These are phyloP conservation scores for Lycium ferocissimum DNA, from an alignment of 257 asterid genomes.

Conservation along the genomic window DNA sequence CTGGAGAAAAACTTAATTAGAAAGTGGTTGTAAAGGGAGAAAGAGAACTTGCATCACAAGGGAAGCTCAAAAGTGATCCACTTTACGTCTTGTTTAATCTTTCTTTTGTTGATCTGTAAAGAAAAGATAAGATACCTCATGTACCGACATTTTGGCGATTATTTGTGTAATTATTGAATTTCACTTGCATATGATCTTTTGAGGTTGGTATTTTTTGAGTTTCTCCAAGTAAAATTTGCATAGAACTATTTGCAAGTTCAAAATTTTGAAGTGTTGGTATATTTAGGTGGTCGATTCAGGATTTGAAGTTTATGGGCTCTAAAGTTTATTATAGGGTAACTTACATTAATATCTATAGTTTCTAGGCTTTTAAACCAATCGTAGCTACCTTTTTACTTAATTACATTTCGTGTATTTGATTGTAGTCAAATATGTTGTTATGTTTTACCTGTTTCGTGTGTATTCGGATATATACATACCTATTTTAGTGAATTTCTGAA, in stretches of 20 bases:
- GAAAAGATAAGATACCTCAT: not conserved
- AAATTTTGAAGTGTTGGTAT: not conserved
- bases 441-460: too few relatives aligned
- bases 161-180: not conserved
- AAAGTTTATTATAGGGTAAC: not conserved
- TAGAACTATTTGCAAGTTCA: not conserved
- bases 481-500: too few relatives aligned
- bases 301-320: not conserved
- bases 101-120: not conserved
- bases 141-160: not conserved
- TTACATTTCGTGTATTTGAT: too few relatives aligned
- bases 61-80: not conserved
- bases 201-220: not conserved
- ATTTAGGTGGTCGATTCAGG: not conserved
- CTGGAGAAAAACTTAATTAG: not conserved
- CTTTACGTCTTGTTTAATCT: not conserved
- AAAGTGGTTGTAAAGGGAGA: constrained; percentile 8
- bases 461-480: too few relatives aligned
- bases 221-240: not conserved
- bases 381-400: too few relatives aligned
- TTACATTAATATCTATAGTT: too few relatives aligned
- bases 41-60: constrained; percentile 20
- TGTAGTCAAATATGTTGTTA: too few relatives aligned
- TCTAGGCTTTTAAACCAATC: too few relatives aligned
- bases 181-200: not conserved